Conservation (phyloP, 192 early-diverging fungal species). For the Obelidium mucronatum region DNA sequence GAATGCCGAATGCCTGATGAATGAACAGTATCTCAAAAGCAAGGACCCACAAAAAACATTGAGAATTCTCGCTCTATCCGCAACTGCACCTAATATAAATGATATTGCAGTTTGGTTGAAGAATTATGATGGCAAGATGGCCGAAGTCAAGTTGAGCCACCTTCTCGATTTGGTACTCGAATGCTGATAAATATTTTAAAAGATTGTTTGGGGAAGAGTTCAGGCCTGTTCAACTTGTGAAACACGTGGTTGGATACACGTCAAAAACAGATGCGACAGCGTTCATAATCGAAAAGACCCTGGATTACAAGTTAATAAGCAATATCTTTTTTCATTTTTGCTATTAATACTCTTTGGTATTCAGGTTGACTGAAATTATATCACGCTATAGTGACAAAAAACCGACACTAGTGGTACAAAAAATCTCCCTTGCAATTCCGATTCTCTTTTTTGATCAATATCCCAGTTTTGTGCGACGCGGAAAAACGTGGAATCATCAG, state of each 20-base stretch:
- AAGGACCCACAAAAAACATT: conserved; percentile 24
- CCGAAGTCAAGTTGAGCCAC: conserved; percentile 25
- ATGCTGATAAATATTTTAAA: neutral
- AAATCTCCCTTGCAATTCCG: neutral
- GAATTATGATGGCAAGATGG: conserved; percentile 15
- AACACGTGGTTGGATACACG: conserved; percentile 60
- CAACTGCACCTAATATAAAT: conserved; percentile 72
- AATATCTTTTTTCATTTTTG: neutral
- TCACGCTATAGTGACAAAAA: conserved; percentile 44
- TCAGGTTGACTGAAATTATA: conserved; percentile 52
- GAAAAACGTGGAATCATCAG: conserved; percentile 48
- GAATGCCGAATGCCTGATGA: conserved; percentile 41
- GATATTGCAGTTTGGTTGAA: conserved; percentile 76
- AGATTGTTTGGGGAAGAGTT: conserved; percentile 76
- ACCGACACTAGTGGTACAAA: conserved; percentile 54
- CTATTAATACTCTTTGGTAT: neutral
- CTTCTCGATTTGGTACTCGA: conserved; percentile 26
- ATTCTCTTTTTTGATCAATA: neutral
- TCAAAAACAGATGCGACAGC: conserved; percentile 37
- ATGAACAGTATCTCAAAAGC: neutral
- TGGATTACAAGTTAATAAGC: conserved; percentile 61
- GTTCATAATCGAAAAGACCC: conserved; percentile 63
- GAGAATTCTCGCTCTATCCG: conserved; percentile 70
- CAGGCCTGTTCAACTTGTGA: conserved; percentile 65
- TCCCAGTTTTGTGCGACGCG: conserved; percentile 58